Conservation (phyloP, 257 asterid genomes). For the Agastache rugosa region DNA sequence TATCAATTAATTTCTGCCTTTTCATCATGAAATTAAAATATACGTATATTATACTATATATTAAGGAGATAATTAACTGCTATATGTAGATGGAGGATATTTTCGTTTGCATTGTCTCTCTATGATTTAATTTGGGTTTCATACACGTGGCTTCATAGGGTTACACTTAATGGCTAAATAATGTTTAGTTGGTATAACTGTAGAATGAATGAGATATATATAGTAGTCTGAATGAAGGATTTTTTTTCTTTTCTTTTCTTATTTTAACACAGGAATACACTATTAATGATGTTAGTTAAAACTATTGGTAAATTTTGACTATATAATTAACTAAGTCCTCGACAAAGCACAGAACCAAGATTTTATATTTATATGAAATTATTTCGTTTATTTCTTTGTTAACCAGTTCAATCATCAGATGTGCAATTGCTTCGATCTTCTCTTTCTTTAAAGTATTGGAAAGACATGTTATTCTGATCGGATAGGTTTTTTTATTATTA, state of each 20-base stretch:
- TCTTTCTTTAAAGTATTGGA: slow-evolving; percentile 9
- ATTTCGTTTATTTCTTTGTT: too few species aligned
- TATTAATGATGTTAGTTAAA: too few species aligned
- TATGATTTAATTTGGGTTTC: neutral
- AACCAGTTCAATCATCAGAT: too few species aligned
- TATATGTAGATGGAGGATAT: neutral
- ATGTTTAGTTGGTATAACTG: slow-evolving; percentile 8
- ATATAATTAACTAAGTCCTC: too few species aligned
- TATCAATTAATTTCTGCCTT: neutral
- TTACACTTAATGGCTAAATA: slow-evolving; percentile 20
- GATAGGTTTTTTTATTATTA: too few species aligned
- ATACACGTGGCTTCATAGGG: slow-evolving; percentile 41
- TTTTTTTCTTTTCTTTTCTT: too few species aligned
- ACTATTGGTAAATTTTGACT: too few species aligned
- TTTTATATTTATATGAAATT: too few species aligned
- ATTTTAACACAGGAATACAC: too few species aligned
- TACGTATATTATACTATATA: too few species aligned
- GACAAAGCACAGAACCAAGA: too few species aligned
- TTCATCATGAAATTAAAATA: neutral
- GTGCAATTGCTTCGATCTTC: neutral
- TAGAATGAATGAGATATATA: neutral
- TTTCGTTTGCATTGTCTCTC: slow-evolving; percentile 23
- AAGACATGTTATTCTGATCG: neutral
- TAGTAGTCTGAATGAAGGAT: too few species aligned
- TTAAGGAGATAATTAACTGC: neutral